A percentile compares a stretch with the other conserved stretches of the same genome.
phyloP scores from a whole-genome alignment of 768 basidiomycete species.

The Russula earlei region DNA sequence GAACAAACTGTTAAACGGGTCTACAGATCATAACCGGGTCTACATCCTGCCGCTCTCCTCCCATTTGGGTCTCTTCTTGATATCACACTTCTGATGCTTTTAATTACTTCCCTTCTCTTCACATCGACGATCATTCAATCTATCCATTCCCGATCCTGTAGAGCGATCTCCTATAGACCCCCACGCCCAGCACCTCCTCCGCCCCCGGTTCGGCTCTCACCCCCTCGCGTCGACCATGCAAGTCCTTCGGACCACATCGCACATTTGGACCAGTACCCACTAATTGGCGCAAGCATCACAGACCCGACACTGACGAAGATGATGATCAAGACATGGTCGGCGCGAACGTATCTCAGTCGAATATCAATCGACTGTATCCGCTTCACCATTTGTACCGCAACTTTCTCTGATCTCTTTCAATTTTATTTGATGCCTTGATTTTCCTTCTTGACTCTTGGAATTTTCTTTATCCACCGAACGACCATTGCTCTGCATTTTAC shows the following conservation, averaged over 20 bases:
- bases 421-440: neutral
- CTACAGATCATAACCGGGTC: no score
- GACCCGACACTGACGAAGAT: conserved; percentile 6
- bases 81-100: no score
- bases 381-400: neutral
- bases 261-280: neutral
- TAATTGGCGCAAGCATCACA: conserved; percentile 2
- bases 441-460: neutral
- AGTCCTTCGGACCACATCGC: neutral
- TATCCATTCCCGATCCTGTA: no score
- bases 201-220: neutral
- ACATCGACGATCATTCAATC: no score
- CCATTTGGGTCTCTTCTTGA: no score
- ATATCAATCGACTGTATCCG: conserved; percentile 14
- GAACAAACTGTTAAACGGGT: no score
- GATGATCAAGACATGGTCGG: conserved; percentile 6
- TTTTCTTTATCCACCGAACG: neutral
- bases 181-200: neutral
- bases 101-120: no score
- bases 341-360: neutral
- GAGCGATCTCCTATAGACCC: no score
- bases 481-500: no score
- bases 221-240: neutral
- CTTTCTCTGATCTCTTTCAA: neutral
- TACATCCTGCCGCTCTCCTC: no score